Evolutionary conservation across 306 rosid genomes (phyloP).

Genomic region (Morella rubra): DNA sequence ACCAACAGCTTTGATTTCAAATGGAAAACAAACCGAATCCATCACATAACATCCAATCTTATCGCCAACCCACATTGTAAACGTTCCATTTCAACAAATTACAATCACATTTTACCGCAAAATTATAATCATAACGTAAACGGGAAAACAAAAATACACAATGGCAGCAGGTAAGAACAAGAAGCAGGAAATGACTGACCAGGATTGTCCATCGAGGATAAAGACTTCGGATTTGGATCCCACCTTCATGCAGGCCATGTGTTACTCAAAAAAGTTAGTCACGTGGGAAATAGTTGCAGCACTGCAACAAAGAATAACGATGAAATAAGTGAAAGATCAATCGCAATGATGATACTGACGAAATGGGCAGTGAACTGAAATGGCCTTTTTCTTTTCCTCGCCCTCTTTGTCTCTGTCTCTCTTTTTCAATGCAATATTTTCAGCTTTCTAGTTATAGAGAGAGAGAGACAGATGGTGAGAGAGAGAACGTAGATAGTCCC

Average conservation of each 20-base stretch:
- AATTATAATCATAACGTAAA: not conserved
- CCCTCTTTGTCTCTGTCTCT: conserved; percentile 7
- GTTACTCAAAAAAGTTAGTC: conserved; percentile 10
- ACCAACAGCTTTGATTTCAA: not conserved
- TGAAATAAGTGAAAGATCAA: not conserved
- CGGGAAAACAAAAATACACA: not conserved
- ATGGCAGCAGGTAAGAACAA: not conserved
- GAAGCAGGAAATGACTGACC: conserved; percentile 39
- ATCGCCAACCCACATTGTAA: not conserved
- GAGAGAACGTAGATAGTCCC: conserved; percentile 39
- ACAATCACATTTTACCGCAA: not conserved
- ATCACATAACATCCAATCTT: not conserved
- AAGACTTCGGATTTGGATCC: conserved; percentile 83
- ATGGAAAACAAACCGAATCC: conserved; percentile 10
- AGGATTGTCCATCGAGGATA: conserved; percentile 57
- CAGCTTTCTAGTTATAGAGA: conserved; percentile 20
- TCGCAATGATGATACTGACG: conserved; percentile 11
- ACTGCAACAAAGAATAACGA: not conserved
- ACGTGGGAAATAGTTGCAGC: conserved; percentile 17
- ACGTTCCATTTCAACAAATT: not conserved
- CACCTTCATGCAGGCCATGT: conserved; percentile 72
- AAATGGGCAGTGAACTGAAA: conserved; percentile 13
- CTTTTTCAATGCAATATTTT: conserved; percentile 8
- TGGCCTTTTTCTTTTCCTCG: conserved; percentile 13
- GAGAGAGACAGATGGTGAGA: not conserved